Base-by-base conservation (phyloP, 345 rosid species). In the Rhodomyrtus tomentosa region DNA sequence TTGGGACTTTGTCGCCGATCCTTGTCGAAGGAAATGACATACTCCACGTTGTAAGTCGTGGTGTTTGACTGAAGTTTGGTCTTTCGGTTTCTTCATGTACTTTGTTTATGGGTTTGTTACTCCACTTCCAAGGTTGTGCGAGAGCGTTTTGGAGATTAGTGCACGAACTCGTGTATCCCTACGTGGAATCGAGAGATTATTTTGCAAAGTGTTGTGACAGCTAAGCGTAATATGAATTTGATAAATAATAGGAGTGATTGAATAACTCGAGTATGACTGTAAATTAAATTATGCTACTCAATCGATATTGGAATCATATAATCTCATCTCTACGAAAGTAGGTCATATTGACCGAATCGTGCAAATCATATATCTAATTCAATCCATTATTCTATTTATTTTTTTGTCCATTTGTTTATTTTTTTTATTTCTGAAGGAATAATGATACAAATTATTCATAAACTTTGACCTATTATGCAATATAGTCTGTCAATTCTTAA, bases 141-240 rank as follows among this genome's bases (percentile, higher is more conserved):
- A 16, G 40, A 32, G 42, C 74, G 7, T 16, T 59, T 59, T 21
- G 9, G 5, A 59, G 40, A 22, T 59, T 59, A 27, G 29, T 29
- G 14, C 15, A 15, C 32, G 40, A 59, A 59, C 21, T 7, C 40
- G 11, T 32, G 24, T 18, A 32, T 32, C 18, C 10, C 24, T 2
- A 5, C 4, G 1, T 18, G 42, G 36, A 62, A 32, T 62, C 40
- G 36, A 18, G 42, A 21, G 5, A 59, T 59, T 59, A 29, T 7
- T 58, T 13, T 13, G 18, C 18, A 0, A n/a, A 8, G 8, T 29
- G 1, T 15, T 15, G 0, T 7, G 40, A 59, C 21, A 59, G 40
- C 16, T 15, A 15, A 59, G 6, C 40, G 0, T 20, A 4, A 2
- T 0, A 1, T 8, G 6, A 68, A 68, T 4, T 7, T 2, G 24